These are phyloP conservation scores for Papiliotrema terrestris DNA, from an alignment of 1,284 basidiomycete species.

Conservation along the genomic window DNA sequence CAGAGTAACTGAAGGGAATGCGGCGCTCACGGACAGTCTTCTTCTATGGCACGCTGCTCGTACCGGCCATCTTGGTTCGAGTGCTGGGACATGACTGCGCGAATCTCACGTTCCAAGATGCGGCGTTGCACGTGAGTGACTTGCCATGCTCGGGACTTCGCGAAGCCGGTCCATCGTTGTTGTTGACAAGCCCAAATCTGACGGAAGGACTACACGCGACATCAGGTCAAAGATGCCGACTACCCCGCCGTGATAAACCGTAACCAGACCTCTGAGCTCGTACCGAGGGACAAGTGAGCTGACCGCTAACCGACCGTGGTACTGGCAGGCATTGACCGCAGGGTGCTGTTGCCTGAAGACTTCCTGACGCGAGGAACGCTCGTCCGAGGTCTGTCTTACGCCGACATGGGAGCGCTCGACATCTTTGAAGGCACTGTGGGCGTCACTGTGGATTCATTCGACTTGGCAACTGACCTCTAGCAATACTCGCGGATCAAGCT, in stretches of 20 bases:
- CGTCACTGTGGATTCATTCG: constrained; percentile 11
- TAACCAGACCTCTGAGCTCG: constrained; percentile 11
- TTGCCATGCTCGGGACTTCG: constrained; percentile 2
- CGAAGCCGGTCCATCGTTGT: background rate
- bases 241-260: constrained; percentile 69
- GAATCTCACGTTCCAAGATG: constrained; percentile 59
- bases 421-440: constrained; percentile 74
- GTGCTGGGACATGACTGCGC: constrained; percentile 61
- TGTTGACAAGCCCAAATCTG: too few species aligned
- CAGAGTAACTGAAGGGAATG: background rate
- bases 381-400: constrained; percentile 60
- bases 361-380: constrained; percentile 64
- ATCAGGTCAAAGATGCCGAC: constrained; percentile 61
- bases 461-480: constrained; percentile 47
- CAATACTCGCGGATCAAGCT: constrained; percentile 65
- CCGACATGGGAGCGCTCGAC: constrained; percentile 63
- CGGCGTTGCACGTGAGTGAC: constrained; percentile 52
- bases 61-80: constrained; percentile 63
- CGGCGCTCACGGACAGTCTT: constrained; percentile 57
- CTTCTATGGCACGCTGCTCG: constrained; percentile 81
- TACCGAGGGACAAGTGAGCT: constrained; percentile 1
- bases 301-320: background rate
- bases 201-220: constrained; percentile 67
- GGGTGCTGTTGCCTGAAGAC: constrained; percentile 31
- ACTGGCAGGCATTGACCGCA: background rate